Conservation (phyloP, 768 basidiomycete species). For the Boletales sp. region DNA sequence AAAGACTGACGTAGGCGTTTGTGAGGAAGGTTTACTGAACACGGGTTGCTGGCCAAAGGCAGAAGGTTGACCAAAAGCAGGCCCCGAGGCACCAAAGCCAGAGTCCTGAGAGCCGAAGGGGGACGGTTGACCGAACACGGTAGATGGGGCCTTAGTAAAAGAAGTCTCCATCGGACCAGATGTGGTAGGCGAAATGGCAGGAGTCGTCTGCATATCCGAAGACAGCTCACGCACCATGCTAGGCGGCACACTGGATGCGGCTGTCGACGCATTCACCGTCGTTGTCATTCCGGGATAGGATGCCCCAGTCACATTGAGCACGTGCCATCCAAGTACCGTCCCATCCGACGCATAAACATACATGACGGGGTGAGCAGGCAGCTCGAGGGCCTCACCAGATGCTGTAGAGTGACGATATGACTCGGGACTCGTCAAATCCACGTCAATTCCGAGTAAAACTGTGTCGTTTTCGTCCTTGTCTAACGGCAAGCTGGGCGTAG, state of each 20-base stretch:
- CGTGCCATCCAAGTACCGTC: conserved; percentile 68
- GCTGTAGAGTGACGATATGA: conserved; percentile 35
- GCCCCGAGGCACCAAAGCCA: conserved; percentile 12
- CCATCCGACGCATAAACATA: conserved; percentile 80
- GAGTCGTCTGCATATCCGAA: conserved; percentile 29
- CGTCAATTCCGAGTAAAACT: conserved; percentile 56
- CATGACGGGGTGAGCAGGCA: conserved; percentile 58
- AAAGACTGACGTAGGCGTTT: conserved; percentile 9
- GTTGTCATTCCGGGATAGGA: conserved; percentile 57
- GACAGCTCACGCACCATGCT: conserved; percentile 27
- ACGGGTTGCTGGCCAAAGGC: conserved; percentile 21
- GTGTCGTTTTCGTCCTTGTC: conserved; percentile 71
- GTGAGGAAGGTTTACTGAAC: conserved; percentile 24
- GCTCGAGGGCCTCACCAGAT: conserved; percentile 39
- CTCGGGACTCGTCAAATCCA: conserved; percentile 58
- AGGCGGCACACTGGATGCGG: conserved; percentile 4
- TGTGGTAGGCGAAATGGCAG: conserved; percentile 17
- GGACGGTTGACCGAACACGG: conserved; percentile 35
- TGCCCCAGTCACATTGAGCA: conserved; percentile 51
- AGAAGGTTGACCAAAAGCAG: conserved; percentile 33
- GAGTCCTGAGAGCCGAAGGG: conserved; percentile 23
- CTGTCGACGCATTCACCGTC: conserved; percentile 7
- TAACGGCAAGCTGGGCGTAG: conserved; percentile 59
- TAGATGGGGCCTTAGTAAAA: conserved; percentile 27
- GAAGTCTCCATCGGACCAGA: conserved; percentile 16